Conservation (phyloP, 106 monocot genomes). For the Dendrobium officinale region DNA sequence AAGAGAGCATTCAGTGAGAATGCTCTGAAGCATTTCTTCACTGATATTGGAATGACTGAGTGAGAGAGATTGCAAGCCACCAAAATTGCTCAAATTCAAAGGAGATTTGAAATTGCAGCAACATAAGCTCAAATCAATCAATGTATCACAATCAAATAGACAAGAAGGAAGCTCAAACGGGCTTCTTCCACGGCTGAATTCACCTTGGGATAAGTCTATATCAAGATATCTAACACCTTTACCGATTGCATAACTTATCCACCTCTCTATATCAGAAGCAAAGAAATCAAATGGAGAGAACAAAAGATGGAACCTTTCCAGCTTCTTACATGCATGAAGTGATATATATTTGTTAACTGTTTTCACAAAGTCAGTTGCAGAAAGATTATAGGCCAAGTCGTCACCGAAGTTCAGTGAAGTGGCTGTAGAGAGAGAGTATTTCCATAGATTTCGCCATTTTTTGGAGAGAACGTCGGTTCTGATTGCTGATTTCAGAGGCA, state of each 20-base stretch:
- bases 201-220: slow-evolving; percentile 26
- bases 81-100: slow-evolving; percentile 8
- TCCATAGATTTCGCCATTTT: slow-evolving; percentile 26
- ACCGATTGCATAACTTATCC: slow-evolving; percentile 14
- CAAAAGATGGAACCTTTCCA: slow-evolving; percentile 22
- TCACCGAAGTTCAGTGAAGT: slow-evolving; percentile 17
- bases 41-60: slow-evolving; percentile 7
- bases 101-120: slow-evolving; percentile 3
- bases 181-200: slow-evolving; percentile 8
- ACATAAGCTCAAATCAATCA: slow-evolving; percentile 24
- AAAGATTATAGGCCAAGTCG: slow-evolving; percentile 17
- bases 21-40: not conserved
- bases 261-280: slow-evolving; percentile 13
- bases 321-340: slow-evolving; percentile 14
- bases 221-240: slow-evolving; percentile 30
- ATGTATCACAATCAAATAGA: slow-evolving; percentile 13
- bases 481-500: slow-evolving; percentile 34
- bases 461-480: slow-evolving; percentile 25
- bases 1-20: slow-evolving; percentile 2
- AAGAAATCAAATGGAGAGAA: slow-evolving; percentile 29
- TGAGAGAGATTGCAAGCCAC: slow-evolving; percentile 1
- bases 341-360: slow-evolving; percentile 24
- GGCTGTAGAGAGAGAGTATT: slow-evolving; percentile 21
- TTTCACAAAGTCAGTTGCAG: slow-evolving; percentile 20
- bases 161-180: slow-evolving; percentile 9